Evolutionary conservation across 305 asterid species (phyloP).

Genomic region (Ajuga reptans): DNA sequence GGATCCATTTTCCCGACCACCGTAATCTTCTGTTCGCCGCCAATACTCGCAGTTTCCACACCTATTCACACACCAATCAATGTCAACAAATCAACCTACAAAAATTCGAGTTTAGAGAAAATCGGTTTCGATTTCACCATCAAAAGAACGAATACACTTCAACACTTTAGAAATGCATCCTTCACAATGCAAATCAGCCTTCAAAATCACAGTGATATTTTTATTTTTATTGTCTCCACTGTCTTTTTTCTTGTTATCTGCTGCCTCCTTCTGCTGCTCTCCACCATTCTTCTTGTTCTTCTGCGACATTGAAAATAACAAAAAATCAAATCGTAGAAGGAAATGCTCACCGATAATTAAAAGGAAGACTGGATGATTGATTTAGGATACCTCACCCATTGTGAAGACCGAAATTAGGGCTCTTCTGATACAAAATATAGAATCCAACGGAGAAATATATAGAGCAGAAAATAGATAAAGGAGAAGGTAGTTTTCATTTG

Average conservation of each 20-base stretch:
- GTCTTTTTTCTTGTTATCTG: constrained; percentile 20
- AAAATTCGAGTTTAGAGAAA: background rate
- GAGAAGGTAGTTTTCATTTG: background rate
- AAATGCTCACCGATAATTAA: background rate
- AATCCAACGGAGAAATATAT: background rate
- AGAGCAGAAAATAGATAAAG: background rate
- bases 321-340: background rate
- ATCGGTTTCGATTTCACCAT: constrained; percentile 33
- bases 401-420: background rate
- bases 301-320: constrained; percentile 19
- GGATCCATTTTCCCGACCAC: constrained; percentile 76
- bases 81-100: background rate
- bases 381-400: constrained; percentile 24
- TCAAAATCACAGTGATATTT: constrained; percentile 39
- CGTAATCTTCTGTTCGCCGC: constrained; percentile 43
- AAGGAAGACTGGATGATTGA: background rate
- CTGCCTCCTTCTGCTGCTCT: constrained; percentile 12
- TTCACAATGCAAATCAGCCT: constrained; percentile 67
- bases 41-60: constrained; percentile 45
- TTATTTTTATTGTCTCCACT: constrained; percentile 26
- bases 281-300: constrained; percentile 23
- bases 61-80: constrained; percentile 31
- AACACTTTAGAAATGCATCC: constrained; percentile 61
- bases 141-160: constrained; percentile 40
- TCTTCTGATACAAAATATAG: background rate